phyloP scores from a whole-genome alignment of 2,329 filamentous ascomycete genomes.

The Microcyclosporella mali region DNA sequence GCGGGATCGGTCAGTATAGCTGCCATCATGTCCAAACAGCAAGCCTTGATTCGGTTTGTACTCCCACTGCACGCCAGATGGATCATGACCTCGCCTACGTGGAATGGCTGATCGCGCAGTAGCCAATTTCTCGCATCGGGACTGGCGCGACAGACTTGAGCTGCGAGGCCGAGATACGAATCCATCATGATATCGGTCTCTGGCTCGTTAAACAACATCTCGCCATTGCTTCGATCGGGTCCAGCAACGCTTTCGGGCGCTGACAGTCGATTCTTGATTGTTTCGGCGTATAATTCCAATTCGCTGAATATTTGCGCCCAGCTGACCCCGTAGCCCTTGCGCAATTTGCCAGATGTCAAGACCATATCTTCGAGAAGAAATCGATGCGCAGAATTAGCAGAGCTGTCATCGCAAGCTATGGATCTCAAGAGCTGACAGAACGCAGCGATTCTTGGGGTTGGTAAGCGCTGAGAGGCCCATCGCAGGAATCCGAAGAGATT shows the following conservation, averaged over 20 bases:
- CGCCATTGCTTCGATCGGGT: conserved; percentile 24
- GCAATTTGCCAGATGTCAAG: conserved; percentile 55
- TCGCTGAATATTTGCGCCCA: conserved; percentile 93
- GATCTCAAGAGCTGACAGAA: conserved; percentile 96
- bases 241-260: conserved; percentile 51
- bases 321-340: conserved; percentile 76
- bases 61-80: conserved; percentile 72
- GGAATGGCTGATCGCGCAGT: conserved; percentile 58
- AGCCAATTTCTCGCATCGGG: conserved; percentile 66
- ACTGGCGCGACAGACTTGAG: conserved; percentile 73
- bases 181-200: conserved; percentile 97
- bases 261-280: conserved; percentile 66
- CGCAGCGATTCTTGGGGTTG: conserved; percentile 89
- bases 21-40: conserved; percentile 71
- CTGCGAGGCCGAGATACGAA: conserved; percentile 81
- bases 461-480: conserved; percentile 92
- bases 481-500: conserved; percentile 92
- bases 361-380: conserved; percentile 84
- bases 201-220: conserved; percentile 61
- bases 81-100: conserved; percentile 67
- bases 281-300: conserved; percentile 73
- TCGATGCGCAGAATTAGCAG: conserved; percentile 76
- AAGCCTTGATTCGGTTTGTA: conserved; percentile 70
- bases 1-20: conserved; percentile 72
- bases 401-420: conserved; percentile 74